These are phyloP conservation scores for Mycena epipterygia DNA, from an alignment of 768 basidiomycete species.

Conservation along the genomic window DNA sequence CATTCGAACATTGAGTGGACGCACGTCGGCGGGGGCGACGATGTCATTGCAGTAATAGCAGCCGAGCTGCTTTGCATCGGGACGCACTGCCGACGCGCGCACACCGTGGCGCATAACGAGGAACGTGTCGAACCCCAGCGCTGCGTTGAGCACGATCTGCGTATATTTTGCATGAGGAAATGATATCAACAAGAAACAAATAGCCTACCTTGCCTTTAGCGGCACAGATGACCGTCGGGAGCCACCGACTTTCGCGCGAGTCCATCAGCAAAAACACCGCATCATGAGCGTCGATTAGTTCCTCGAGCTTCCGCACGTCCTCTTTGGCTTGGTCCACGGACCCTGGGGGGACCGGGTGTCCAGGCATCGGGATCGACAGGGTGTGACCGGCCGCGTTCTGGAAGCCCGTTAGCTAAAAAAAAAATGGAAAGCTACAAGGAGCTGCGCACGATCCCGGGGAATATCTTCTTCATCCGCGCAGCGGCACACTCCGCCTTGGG, in stretches of 20 bases:
- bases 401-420: background rate
- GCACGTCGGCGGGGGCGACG: conserved; percentile 93
- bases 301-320: conserved; percentile 82
- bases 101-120: conserved; percentile 97
- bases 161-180: background rate
- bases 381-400: conserved; percentile 87
- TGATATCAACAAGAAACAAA: background rate
- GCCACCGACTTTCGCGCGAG: conserved; percentile 96
- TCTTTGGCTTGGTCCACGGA: conserved; percentile 68
- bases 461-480: conserved; percentile 86
- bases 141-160: conserved; percentile 93
- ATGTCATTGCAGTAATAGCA: conserved; percentile 99
- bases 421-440: background rate
- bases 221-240: conserved; percentile 91
- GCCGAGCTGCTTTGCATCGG: conserved; percentile 66
- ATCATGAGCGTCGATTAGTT: conserved; percentile 88
- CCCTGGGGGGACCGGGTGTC: conserved; percentile 85
- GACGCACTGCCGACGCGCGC: conserved; percentile 54
- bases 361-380: conserved; percentile 96
- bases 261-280: conserved; percentile 96
- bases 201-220: conserved; percentile 82
- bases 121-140: conserved; percentile 95
- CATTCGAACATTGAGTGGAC: conserved; percentile 40
- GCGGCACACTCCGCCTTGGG: conserved; percentile 96
- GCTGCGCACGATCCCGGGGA: conserved; percentile 87